Evolutionary conservation across 768 basidiomycete genomes (phyloP).

Genomic region (Boletus vinaceobasis): DNA sequence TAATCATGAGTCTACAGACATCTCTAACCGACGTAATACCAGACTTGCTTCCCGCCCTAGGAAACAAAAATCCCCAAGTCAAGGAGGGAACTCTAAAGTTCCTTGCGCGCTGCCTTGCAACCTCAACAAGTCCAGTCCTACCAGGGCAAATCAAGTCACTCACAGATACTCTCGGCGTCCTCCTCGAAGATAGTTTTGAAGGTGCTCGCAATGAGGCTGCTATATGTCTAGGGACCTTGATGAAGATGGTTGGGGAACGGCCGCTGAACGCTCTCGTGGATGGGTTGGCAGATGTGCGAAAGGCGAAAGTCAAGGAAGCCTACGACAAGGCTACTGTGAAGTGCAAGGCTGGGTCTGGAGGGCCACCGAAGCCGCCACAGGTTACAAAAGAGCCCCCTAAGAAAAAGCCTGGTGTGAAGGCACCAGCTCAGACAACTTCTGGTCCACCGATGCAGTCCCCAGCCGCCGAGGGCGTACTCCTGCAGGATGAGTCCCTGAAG

Average conservation of each 20-base stretch:
- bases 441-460: conserved; percentile 20
- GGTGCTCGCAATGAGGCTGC: conserved; percentile 91
- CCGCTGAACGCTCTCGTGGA: conserved; percentile 87
- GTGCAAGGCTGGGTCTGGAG: conserved; percentile 64
- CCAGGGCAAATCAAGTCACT: conserved; percentile 77
- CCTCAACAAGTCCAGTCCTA: conserved; percentile 66
- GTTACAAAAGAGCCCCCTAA: conserved; percentile 34
- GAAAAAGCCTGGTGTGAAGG: conserved; percentile 37
- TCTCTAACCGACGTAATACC: conserved; percentile 77
- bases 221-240: conserved; percentile 78
- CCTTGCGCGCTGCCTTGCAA: conserved; percentile 70
- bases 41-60: conserved; percentile 72
- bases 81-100: conserved; percentile 92
- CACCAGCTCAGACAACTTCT: conserved; percentile 11
- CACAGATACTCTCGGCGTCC: conserved; percentile 66
- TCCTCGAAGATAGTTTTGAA: conserved; percentile 87
- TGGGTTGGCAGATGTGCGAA: conserved; percentile 78
- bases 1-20: conserved; percentile 46
- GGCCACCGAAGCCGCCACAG: conserved; percentile 41
- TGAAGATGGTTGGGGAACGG: conserved; percentile 96
- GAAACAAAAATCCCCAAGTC: conserved; percentile 94
- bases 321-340: conserved; percentile 91
- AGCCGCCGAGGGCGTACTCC: conserved; percentile 9
- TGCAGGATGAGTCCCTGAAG: conserved; percentile 35
- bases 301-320: conserved; percentile 91